These are phyloP conservation scores for Russula brevipes DNA, from an alignment of 768 basidiomycete species.

Conservation along the genomic window DNA sequence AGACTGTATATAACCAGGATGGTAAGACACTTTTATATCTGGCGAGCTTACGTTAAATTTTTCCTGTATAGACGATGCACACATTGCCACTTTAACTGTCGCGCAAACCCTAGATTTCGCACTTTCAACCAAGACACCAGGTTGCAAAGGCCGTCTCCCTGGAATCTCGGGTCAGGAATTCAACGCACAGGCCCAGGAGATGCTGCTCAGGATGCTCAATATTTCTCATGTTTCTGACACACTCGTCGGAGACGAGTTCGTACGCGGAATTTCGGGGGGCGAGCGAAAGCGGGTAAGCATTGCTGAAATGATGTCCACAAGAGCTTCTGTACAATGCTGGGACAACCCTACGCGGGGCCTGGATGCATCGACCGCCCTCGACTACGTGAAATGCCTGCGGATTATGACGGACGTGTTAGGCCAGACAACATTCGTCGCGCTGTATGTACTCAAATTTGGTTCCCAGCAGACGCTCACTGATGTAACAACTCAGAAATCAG, in stretches of 20 bases:
- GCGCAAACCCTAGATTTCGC: constrained; percentile 71
- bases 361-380: constrained; percentile 83
- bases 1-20: constrained; percentile 75
- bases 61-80: constrained; percentile 58
- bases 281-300: constrained; percentile 80
- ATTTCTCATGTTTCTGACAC: constrained; percentile 75
- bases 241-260: constrained; percentile 81
- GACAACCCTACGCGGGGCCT: constrained; percentile 79
- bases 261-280: constrained; percentile 76
- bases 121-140: constrained; percentile 68
- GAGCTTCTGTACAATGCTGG: constrained; percentile 77
- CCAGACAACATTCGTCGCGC: constrained; percentile 73
- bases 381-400: constrained; percentile 74
- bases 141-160: constrained; percentile 65
- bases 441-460: constrained; percentile 39
- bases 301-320: constrained; percentile 81
- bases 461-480: neutral
- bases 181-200: constrained; percentile 49
- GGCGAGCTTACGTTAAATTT: constrained; percentile 27
- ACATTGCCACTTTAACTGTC: constrained; percentile 78
- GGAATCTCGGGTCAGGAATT: constrained; percentile 59
- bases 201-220: constrained; percentile 73
- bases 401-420: constrained; percentile 80
- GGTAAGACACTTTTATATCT: constrained; percentile 35
- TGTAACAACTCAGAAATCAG: constrained; percentile 35